Evolutionary conservation across 345 rosid genomes (phyloP).

Genomic region (Ceriops tagal): DNA sequence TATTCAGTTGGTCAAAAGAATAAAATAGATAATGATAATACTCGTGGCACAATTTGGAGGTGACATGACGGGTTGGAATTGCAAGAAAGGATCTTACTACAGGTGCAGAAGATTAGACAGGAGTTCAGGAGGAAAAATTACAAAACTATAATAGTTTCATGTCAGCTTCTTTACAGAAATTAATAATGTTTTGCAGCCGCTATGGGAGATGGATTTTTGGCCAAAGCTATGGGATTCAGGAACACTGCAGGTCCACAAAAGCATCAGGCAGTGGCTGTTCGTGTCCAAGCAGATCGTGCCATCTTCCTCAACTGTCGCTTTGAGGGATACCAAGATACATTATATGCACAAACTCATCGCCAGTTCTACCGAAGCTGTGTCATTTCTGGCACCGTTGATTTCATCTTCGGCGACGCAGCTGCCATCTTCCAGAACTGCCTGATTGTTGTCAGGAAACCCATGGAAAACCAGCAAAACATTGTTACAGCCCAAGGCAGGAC

Average conservation of each 20-base stretch:
- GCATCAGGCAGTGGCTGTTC: slow-evolving; percentile 72
- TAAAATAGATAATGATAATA: too few relatives aligned
- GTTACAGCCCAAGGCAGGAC: slow-evolving; percentile 67
- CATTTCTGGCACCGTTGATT: slow-evolving; percentile 66
- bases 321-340: slow-evolving; percentile 73
- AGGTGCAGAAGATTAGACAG: too few relatives aligned
- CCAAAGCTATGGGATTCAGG: slow-evolving; percentile 69
- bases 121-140: too few relatives aligned
- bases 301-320: slow-evolving; percentile 72
- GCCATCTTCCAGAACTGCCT: slow-evolving; percentile 73
- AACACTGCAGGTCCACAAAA: slow-evolving; percentile 79
- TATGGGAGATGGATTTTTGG: slow-evolving; percentile 64
- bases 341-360: slow-evolving; percentile 73
- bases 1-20: too few relatives aligned
- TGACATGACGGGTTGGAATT: too few relatives aligned
- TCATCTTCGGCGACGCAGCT: slow-evolving; percentile 86
- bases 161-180: neutral
- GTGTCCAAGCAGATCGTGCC: slow-evolving; percentile 63
- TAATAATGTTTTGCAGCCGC: slow-evolving; percentile 43
- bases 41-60: too few relatives aligned
- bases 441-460: slow-evolving; percentile 54
- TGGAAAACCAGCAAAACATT: slow-evolving; percentile 47
- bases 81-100: too few relatives aligned
- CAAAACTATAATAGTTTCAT: too few relatives aligned
- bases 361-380: slow-evolving; percentile 73